A percentile compares a stretch with the other conserved stretches of the same genome.
Evolutionary conservation across 2,329 filamentous ascomycete species (phyloP).

Genomic region (Aspergillus sp.): DNA sequence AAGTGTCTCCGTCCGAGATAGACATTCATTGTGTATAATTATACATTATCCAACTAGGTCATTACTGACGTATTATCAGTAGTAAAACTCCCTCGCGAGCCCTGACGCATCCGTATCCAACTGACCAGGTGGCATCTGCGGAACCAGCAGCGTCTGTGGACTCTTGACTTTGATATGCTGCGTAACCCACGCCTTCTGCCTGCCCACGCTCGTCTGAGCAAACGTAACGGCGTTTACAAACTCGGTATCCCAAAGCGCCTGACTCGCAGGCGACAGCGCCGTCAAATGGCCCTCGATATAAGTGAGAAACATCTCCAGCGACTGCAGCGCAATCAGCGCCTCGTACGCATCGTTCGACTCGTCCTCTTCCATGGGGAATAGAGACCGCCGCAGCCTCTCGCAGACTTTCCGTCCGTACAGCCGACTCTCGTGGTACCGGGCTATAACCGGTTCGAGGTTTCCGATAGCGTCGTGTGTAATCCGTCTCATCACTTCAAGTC

Average conservation of each 20-base stretch:
- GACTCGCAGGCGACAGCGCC: conserved; percentile 29
- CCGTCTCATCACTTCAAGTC: conserved; percentile 27
- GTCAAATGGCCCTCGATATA: conserved; percentile 31
- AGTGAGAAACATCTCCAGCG: conserved; percentile 32
- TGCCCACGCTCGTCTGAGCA: conserved; percentile 18
- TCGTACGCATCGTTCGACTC: conserved; percentile 17
- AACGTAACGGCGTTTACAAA: conserved; percentile 28
- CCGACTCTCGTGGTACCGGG: conserved; percentile 27
- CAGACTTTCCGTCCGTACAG: conserved; percentile 21
- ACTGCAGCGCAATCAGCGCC: conserved; percentile 29
- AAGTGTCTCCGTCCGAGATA: not conserved
- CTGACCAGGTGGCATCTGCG: conserved; percentile 14
- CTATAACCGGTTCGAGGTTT: conserved; percentile 22
- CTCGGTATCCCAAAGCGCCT: conserved; percentile 37
- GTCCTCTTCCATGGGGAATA: conserved; percentile 23
- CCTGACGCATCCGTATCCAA: not conserved
- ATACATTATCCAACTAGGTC: too few relatives aligned
- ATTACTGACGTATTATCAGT: not conserved
- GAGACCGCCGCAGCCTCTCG: conserved; percentile 22
- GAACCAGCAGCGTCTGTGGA: conserved; percentile 39
- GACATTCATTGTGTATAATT: too few relatives aligned
- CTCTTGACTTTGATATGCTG: conserved; percentile 35
- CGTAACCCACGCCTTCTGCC: conserved; percentile 33
- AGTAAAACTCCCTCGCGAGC: not conserved
- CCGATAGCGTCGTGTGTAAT: conserved; percentile 23